Percentiles rank a stretch among this genome's conserved stretches.
Conservation (phyloP, 371 early-diverging fungal species). For the Mucor racemosus region DNA sequence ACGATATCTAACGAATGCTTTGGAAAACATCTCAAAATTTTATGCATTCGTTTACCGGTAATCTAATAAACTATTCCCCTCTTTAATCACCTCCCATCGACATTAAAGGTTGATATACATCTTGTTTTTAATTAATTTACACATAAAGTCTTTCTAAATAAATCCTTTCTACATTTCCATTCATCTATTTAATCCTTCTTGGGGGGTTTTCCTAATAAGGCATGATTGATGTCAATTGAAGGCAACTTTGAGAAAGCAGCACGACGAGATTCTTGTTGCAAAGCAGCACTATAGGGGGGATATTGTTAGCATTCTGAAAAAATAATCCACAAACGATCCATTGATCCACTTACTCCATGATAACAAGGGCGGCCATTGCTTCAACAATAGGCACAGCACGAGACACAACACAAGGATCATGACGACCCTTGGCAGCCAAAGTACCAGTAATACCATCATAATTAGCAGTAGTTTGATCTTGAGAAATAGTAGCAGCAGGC, state of each 20-base stretch:
- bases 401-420: conserved; percentile 97
- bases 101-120: too few species aligned
- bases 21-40: too few species aligned
- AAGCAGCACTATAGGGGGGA: conserved; percentile 46
- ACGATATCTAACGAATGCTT: too few species aligned
- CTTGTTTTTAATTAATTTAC: not conserved
- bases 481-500: conserved; percentile 94
- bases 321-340: too few species aligned
- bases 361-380: conserved; percentile 92
- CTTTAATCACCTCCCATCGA: too few species aligned
- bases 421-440: conserved; percentile 93
- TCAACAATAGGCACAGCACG: conserved; percentile 98
- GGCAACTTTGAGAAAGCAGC: conserved; percentile 61
- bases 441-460: conserved; percentile 84
- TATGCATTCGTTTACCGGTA: too few species aligned
- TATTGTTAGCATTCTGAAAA: not conserved
- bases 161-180: not conserved
- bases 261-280: conserved; percentile 71
- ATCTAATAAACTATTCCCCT: too few species aligned
- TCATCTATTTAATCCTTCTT: conserved; percentile 28
- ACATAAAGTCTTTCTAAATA: not conserved
- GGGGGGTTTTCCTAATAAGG: conserved; percentile 47
- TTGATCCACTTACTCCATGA: conserved; percentile 81
- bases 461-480: conserved; percentile 85
- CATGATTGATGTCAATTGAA: conserved; percentile 52